Evolutionary conservation across 2,329 filamentous ascomycete genomes (phyloP).

Genomic region (Sarocladiaceae sp.): DNA sequence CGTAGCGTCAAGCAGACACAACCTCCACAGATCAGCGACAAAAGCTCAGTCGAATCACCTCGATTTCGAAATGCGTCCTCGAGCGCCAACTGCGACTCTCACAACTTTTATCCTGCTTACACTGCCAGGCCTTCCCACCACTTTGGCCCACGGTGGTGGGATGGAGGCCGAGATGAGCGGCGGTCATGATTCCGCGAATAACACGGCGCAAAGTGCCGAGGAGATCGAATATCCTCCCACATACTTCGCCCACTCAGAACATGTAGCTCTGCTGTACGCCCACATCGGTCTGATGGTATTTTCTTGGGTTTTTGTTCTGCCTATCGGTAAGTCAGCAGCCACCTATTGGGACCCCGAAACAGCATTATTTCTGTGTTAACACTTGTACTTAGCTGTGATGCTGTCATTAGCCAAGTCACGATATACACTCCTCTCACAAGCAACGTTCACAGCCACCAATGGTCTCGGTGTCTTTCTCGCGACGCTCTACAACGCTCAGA

Average conservation of each 20-base stretch:
- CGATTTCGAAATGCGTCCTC: too few relatives aligned
- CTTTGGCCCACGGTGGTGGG: conserved; percentile 9
- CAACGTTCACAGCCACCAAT: conserved; percentile 60
- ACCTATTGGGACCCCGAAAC: not conserved
- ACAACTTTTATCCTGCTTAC: not conserved
- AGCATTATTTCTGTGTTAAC: not conserved
- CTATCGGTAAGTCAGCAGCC: conserved; percentile 53
- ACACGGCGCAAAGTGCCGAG: conserved; percentile 13
- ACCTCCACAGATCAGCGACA: too few relatives aligned
- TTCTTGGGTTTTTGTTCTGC: conserved; percentile 67
- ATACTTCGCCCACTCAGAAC: conserved; percentile 53
- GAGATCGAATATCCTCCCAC: conserved; percentile 35
- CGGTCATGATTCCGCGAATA: conserved; percentile 1
- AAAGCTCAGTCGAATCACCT: too few relatives aligned
- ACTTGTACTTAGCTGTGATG: conserved; percentile 60
- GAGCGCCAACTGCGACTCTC: too few relatives aligned
- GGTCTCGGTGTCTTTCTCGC: conserved; percentile 57
- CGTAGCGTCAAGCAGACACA: too few relatives aligned
- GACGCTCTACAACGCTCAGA: conserved; percentile 69
- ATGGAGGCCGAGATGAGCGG: not conserved
- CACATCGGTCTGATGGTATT: conserved; percentile 67
- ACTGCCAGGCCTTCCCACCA: not conserved
- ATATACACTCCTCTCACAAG: conserved; percentile 62
- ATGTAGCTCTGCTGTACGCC: conserved; percentile 53
- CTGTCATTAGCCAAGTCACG: conserved; percentile 76